Evolutionary conservation across 179 eudicot genomes (phyloP).

Genomic region (Beta corolliflora): DNA sequence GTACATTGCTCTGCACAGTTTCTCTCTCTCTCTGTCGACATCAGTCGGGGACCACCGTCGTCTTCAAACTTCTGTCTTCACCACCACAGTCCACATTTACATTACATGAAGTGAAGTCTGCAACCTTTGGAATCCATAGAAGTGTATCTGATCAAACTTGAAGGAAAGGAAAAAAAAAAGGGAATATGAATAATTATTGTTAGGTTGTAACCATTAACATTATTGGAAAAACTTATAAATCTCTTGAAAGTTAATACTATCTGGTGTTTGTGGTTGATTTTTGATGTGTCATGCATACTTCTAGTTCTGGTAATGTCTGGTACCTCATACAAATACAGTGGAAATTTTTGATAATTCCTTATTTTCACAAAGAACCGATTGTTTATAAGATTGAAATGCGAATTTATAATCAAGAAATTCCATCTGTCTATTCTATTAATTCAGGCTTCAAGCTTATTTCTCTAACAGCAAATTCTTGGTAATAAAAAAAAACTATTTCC

Average conservation of each 20-base stretch:
- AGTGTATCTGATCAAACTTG: not conserved
- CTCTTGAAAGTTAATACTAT: not conserved
- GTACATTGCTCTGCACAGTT: constrained; percentile 8
- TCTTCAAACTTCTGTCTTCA: constrained; percentile 5
- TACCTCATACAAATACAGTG: too few species aligned
- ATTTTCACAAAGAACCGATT: too few species aligned
- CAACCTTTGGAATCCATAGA: not conserved
- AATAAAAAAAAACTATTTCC: too few species aligned
- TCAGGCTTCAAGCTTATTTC: too few species aligned
- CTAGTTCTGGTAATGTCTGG: too few species aligned
- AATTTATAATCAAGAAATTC: too few species aligned
- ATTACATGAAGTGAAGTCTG: not conserved
- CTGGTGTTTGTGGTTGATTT: not conserved
- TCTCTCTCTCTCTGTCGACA: not conserved
- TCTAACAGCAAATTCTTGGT: too few species aligned
- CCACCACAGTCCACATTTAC: not conserved
- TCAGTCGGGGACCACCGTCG: not conserved
- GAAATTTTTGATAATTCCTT: too few species aligned
- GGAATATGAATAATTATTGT: constrained; percentile 10
- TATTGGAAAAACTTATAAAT: not conserved
- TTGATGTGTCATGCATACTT: not conserved
- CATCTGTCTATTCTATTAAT: too few species aligned
- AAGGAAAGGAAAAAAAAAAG: not conserved
- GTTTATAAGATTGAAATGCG: too few species aligned
- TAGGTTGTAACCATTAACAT: constrained; percentile 17